Evolutionary conservation across 164 flowering plant species (phyloP).

Genomic region (Kalanchoe fedtschenkoi): DNA sequence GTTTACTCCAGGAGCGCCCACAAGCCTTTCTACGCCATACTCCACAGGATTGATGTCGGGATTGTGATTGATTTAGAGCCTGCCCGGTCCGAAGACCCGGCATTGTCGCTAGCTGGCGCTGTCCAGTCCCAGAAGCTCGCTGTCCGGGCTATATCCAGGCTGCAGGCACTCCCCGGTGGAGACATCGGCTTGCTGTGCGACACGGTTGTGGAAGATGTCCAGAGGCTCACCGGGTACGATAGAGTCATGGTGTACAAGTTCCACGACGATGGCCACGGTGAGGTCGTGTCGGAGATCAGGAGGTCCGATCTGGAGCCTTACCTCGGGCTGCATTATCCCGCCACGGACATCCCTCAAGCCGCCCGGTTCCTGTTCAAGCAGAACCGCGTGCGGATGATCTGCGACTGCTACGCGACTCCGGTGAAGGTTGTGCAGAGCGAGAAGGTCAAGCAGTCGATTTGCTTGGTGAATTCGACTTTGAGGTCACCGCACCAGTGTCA

Average conservation of each 20-base stretch:
- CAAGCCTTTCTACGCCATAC: slow-evolving; percentile 55
- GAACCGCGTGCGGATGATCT: slow-evolving; percentile 59
- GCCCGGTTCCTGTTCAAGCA: slow-evolving; percentile 65
- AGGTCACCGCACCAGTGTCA: slow-evolving; percentile 65
- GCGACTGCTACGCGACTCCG: slow-evolving; percentile 45
- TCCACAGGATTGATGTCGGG: slow-evolving; percentile 66
- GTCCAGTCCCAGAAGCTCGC: slow-evolving; percentile 70
- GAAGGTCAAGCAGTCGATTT: slow-evolving; percentile 33
- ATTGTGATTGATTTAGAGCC: slow-evolving; percentile 72
- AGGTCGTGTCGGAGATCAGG: slow-evolving; percentile 56
- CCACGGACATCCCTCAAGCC: slow-evolving; percentile 73
- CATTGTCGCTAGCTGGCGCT: slow-evolving; percentile 47
- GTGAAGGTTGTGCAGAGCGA: slow-evolving; percentile 39
- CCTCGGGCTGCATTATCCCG: slow-evolving; percentile 64
- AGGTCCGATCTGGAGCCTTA: slow-evolving; percentile 64
- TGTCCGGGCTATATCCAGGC: slow-evolving; percentile 49
- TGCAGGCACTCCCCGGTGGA: slow-evolving; percentile 62
- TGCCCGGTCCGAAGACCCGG: slow-evolving; percentile 31
- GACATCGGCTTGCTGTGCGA: slow-evolving; percentile 48
- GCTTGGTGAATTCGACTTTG: slow-evolving; percentile 50
- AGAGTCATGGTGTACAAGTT: slow-evolving; percentile 77
- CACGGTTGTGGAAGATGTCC: slow-evolving; percentile 51
- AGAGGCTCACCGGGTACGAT: slow-evolving; percentile 62
- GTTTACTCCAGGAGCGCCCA: slow-evolving; percentile 38
- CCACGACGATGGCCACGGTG: slow-evolving; percentile 82